Base-by-base conservation (phyloP, 768 basidiomycete genomes). In the Dentipellis sp. region DNA sequence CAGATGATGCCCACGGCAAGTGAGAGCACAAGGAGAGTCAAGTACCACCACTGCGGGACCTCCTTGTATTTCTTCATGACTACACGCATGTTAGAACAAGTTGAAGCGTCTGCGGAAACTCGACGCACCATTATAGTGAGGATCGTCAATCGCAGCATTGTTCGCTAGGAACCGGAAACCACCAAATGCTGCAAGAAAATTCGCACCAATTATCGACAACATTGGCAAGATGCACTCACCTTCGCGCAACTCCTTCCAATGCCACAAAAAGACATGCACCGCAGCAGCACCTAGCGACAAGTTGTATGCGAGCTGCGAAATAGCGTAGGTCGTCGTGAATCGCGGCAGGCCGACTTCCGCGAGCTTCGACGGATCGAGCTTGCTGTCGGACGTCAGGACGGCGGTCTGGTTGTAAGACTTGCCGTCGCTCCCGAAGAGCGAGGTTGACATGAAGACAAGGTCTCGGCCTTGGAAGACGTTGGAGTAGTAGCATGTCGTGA, bases 41-140 rank as follows among this genome's bases (percentile, higher is more conserved):
- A 66, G 58, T 81, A 82, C 63, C 73, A 79, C 76, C 75, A 80
- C 59, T 76, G 75, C 10, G 80, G 80, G 1, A 79, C 79, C 61
- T 81, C 79, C 12, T 67, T 66, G 59, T 81, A 81, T 56, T 75
- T 76, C 58, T 72, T 68, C 76, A 81, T 80, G 54, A 71, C 75
- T 77, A 29, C 29, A 57, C 4, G 12, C 14, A 9, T 2, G 29
- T 52, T n/a, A 34, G 47, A 2, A 21, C 12, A 38, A 22, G 48
- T 46, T 35, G 21, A 29, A 37, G 39, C 19, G 10, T 16, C 3
- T 3, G n/a, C 29, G 36, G 49, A 17, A 23, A 39, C 12, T 40
- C 45, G n/a, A 62, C 66, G 42, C 47, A 75, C 76, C 69, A 65
- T 72, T 66, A 58, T 75, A 78, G 64, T 78, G 78, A n/a, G 74